phyloP scores from a whole-genome alignment of 176 grass and related monocot species.

The Zoysia pacifica region DNA sequence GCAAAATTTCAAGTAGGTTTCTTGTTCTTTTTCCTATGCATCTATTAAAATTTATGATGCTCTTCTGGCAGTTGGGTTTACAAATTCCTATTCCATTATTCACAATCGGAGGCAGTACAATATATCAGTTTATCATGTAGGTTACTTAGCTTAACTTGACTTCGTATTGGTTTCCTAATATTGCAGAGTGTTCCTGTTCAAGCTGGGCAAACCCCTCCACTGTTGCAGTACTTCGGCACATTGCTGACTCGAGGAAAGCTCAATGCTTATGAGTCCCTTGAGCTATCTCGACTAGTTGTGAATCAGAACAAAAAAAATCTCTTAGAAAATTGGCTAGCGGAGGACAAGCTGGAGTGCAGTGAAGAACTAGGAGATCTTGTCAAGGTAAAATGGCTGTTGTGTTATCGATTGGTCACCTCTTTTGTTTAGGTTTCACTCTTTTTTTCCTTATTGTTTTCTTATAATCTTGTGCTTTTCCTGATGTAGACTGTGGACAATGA shows the following conservation, averaged over 20 bases:
- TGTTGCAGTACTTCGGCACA: conserved; percentile 80
- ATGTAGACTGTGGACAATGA: conserved; percentile 97
- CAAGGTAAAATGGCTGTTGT: conserved; percentile 49
- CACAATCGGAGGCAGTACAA: not conserved
- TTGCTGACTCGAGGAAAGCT: conserved; percentile 83
- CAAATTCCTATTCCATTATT: not conserved
- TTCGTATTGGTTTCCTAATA: conserved; percentile 13
- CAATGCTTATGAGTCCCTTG: conserved; percentile 85
- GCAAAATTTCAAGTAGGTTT: conserved; percentile 88
- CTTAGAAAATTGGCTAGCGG: conserved; percentile 92
- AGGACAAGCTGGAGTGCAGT: conserved; percentile 96
- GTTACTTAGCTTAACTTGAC: not conserved
- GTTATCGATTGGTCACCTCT: conserved; percentile 13
- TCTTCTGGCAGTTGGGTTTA: not conserved
- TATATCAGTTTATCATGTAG: not conserved
- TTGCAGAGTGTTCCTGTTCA: conserved; percentile 95
- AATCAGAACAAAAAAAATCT: conserved; percentile 99
- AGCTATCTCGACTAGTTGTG: conserved; percentile 91
- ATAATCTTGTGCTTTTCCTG: conserved; percentile 1
- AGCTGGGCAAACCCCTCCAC: conserved; percentile 88
- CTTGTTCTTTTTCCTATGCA: conserved; percentile 6
- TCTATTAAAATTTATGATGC: conserved; percentile 25
- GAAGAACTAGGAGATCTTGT: conserved; percentile 98
- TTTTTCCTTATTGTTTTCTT: conserved; percentile 45
- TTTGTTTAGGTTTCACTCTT: not conserved